phyloP scores from a whole-genome alignment of 352 stramenopile genomes.

The Globisporangium okanoganense region DNA sequence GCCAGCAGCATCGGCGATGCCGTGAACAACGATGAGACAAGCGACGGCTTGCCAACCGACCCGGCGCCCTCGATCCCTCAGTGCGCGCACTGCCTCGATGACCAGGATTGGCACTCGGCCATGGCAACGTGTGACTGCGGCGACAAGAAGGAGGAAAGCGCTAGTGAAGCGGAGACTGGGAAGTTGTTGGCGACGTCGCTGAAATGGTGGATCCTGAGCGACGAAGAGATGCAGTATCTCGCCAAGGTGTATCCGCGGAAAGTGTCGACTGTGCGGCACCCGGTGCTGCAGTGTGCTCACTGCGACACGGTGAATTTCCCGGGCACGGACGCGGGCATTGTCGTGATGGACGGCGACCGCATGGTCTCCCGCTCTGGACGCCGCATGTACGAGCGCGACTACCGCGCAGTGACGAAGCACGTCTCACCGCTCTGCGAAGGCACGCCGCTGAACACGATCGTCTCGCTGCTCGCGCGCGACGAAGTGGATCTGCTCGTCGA shows the following conservation, averaged over 20 bases:
- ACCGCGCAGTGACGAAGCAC: constrained; percentile 74
- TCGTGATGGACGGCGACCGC: constrained; percentile 60
- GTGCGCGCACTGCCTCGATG: constrained; percentile 49
- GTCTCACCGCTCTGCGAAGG: constrained; percentile 71
- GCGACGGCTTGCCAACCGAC: constrained; percentile 3
- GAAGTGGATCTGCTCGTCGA: constrained; percentile 52
- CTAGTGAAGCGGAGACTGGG: neutral
- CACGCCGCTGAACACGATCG: constrained; percentile 53
- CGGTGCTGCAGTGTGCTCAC: constrained; percentile 67
- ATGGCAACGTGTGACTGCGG: constrained; percentile 29
- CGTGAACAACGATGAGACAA: constrained; percentile 7
- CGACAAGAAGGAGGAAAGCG: neutral
- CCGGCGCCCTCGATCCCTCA: constrained; percentile 31
- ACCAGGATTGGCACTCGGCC: constrained; percentile 35
- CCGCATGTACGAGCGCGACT: constrained; percentile 78
- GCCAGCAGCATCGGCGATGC: neutral
- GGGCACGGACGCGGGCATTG: constrained; percentile 68
- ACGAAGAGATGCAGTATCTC: constrained; percentile 65
- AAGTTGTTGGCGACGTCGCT: constrained; percentile 18
- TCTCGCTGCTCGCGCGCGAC: constrained; percentile 31
- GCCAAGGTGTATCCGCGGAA: constrained; percentile 53
- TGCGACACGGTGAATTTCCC: constrained; percentile 80
- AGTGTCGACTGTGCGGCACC: constrained; percentile 38
- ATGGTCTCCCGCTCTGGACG: constrained; percentile 66
- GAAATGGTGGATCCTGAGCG: constrained; percentile 75